Evolutionary conservation across 495 filamentous ascomycete species (phyloP).

Genomic region (Lophiotrema nucula): DNA sequence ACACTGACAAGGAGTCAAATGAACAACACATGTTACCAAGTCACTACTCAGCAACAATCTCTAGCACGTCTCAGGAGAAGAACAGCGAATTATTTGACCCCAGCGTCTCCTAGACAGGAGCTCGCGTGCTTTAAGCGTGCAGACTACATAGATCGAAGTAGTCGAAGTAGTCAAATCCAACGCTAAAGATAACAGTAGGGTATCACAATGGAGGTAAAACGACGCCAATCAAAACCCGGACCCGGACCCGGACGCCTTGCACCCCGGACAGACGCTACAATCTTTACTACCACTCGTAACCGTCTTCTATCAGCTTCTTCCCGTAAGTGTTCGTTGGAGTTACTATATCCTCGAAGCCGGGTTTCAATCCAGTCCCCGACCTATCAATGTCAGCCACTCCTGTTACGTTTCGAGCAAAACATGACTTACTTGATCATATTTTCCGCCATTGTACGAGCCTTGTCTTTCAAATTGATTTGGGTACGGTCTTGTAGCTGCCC

Average conservation of each 20-base stretch:
- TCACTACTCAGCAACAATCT: too few species aligned
- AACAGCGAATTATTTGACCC: too few species aligned
- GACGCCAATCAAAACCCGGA: conserved; percentile 11
- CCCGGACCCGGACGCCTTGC: background rate
- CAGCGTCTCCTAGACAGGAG: too few species aligned
- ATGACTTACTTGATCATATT: conserved; percentile 56
- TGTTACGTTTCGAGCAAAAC: background rate
- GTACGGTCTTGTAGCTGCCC: conserved; percentile 43
- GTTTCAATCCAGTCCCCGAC: background rate
- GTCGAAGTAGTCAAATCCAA: too few species aligned
- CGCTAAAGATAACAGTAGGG: background rate
- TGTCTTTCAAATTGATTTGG: conserved; percentile 66
- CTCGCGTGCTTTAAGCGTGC: background rate
- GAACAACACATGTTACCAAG: too few species aligned
- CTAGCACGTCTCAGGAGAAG: too few species aligned
- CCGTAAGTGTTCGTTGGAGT: background rate
- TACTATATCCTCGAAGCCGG: conserved; percentile 11
- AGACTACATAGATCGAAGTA: too few species aligned
- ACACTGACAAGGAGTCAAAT: background rate
- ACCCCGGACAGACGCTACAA: background rate
- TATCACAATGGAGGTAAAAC: background rate
- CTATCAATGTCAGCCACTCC: background rate
- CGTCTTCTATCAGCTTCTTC: background rate
- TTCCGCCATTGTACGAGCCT: conserved; percentile 62
- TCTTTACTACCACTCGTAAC: conserved; percentile 1